phyloP scores from a whole-genome alignment of 202 grass and related monocot species.

The Elaeis oleifera region DNA sequence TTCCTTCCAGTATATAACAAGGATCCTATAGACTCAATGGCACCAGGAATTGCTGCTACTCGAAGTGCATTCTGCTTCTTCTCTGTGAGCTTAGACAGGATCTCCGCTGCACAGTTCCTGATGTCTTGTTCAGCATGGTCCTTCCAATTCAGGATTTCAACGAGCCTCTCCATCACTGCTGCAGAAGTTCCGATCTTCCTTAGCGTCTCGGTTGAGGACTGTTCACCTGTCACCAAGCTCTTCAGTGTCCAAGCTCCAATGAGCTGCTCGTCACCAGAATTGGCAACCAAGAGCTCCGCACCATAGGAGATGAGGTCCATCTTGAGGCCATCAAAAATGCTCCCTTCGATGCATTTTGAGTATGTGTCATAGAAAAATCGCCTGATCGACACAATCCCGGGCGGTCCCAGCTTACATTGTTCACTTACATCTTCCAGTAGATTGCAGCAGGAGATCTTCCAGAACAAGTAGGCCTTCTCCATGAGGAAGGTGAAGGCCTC shows the following conservation, averaged over 20 bases:
- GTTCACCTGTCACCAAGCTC: neutral
- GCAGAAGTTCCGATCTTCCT: constrained; percentile 11
- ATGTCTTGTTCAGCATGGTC: constrained; percentile 6
- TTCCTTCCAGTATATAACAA: neutral
- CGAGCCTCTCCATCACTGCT: constrained; percentile 3
- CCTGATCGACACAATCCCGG: neutral
- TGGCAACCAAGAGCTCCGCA: constrained; percentile 9
- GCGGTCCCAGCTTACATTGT: neutral
- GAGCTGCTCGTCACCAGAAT: neutral
- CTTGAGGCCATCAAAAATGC: constrained; percentile 8
- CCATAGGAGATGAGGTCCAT: constrained; percentile 29
- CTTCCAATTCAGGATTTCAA: constrained; percentile 22
- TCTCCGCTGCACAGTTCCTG: neutral
- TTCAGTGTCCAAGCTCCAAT: constrained; percentile 13
- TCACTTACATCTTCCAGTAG: neutral
- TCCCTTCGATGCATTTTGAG: constrained; percentile 16
- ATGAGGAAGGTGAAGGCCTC: constrained; percentile 2
- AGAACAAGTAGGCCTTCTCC: neutral
- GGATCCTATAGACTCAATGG: neutral
- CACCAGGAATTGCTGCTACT: neutral
- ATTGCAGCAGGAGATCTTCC: neutral
- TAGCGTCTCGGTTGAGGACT: constrained; percentile 3
- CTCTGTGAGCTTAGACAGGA: constrained; percentile 18
- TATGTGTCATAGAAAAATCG: constrained; percentile 15
- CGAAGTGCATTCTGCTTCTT: neutral